Evolutionary conservation across 306 rosid species (phyloP), one percentile per base, ranked within the genome.

Genomic region (Cicer judaicum): DNA sequence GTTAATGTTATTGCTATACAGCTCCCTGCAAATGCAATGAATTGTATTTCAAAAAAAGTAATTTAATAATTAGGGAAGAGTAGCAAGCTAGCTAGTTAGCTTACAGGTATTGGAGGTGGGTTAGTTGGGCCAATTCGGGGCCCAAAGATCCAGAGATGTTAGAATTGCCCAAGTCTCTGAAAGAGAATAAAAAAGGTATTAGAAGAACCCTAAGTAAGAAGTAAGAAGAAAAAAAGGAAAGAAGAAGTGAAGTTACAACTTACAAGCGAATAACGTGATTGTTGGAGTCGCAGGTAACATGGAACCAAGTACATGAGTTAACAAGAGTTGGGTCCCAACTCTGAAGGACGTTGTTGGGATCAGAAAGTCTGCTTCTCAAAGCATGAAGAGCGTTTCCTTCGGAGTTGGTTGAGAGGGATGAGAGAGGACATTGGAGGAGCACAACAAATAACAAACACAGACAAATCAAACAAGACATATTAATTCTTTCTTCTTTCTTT

Each of bases 261-360:
- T 74, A 92, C 99, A 94, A 73, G 80, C 99, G 97, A 79, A 86
- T 85, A 60, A 94, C 97, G 69, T 90, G 99, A 84, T 69, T 84
- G 75, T 78, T 79, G 78, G 92, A 83, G 79, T 94, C 89, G 39
- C 99, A 94, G 55, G 89, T 84, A 81, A 94, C 91, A 77, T 94
- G 99, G 76, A 94, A 94, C 99, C 99, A 94, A 68, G 97, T 94
- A 85, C 99, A 94, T 4, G 99, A 93, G 88, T 94, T 89, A 77
- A 95, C 98, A 81, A 95, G 89, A 13, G 99, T 95, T 34, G 99
- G 99, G 89, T 95, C 99, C 99, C 99, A 95, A 84, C 97, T 95
- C 81, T 92, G 97, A 38, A 95, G 81, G 64, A 90, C 90, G 69
- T 92, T 90, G 79, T 89, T 90, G 78, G 92, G 91, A 82, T 92